Evolutionary conservation across 2,329 filamentous ascomycete species (phyloP).

Genomic region (Samsoniella hepiali): DNA sequence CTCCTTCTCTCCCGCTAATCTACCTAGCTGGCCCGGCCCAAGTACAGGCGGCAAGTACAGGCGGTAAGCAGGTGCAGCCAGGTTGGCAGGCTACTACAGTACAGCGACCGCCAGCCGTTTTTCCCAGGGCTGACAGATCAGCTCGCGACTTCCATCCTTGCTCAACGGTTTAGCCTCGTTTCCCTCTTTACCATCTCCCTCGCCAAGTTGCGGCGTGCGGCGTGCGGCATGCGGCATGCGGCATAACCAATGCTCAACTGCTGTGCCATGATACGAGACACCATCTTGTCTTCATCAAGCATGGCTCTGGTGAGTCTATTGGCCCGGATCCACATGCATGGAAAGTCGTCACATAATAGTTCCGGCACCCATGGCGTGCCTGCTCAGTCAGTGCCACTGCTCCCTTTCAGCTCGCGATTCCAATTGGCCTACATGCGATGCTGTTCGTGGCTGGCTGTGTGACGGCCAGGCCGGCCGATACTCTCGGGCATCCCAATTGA

Average conservation of each 20-base stretch:
- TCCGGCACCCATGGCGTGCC: too few relatives aligned
- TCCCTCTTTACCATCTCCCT: background rate
- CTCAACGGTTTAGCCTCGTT: background rate
- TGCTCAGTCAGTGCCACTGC: background rate
- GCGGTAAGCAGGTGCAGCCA: too few relatives aligned
- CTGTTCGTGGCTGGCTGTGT: background rate
- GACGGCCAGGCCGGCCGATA: background rate
- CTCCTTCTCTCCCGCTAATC: background rate
- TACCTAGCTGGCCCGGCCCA: too few relatives aligned
- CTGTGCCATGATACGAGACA: too few relatives aligned
- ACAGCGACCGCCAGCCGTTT: background rate
- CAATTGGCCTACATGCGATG: background rate
- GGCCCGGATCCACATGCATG: background rate
- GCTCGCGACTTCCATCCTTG: background rate
- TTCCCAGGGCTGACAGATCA: background rate
- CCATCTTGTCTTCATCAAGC: background rate
- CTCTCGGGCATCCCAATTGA: background rate
- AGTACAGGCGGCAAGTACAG: background rate
- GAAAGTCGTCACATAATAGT: background rate
- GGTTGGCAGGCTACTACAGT: too few relatives aligned
- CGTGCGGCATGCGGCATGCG: too few relatives aligned
- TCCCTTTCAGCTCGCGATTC: background rate
- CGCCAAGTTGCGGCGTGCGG: background rate
- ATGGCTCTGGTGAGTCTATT: background rate
- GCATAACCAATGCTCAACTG: background rate